phyloP scores from a whole-genome alignment of 192 early-diverging fungal species.

The Phlyctochytrium arcticum region DNA sequence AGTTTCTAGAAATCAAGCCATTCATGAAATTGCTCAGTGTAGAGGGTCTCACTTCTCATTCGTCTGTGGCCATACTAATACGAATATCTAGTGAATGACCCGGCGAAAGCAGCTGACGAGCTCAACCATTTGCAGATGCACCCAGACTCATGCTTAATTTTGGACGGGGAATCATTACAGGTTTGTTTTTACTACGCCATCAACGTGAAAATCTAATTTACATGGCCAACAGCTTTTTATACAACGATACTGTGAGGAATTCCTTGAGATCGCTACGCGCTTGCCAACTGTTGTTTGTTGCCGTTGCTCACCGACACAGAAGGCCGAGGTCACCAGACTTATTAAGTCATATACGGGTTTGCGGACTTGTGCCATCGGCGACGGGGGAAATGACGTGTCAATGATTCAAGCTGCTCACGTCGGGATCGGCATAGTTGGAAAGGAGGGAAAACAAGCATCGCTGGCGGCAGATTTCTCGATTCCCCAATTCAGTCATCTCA shows the following conservation, averaged over 20 bases:
- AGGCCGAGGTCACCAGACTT: conserved; percentile 82
- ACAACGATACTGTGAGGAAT: conserved; percentile 70
- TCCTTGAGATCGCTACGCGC: conserved; percentile 69
- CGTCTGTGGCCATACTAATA: conserved; percentile 47
- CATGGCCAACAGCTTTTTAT: conserved; percentile 58
- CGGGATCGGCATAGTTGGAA: conserved; percentile 95
- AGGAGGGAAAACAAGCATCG: conserved; percentile 92
- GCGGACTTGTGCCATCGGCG: conserved; percentile 84
- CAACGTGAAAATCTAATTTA: neutral
- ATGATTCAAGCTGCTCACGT: conserved; percentile 98
- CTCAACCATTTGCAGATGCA: conserved; percentile 68
- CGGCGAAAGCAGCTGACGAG: conserved; percentile 59
- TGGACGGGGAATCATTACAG: conserved; percentile 86
- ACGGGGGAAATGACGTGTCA: conserved; percentile 95
- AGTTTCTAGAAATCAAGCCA: conserved; percentile 79
- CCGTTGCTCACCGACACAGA: conserved; percentile 95
- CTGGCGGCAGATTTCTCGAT: conserved; percentile 93
- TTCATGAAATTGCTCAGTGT: conserved; percentile 75
- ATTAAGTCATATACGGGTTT: conserved; percentile 64
- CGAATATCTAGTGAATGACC: conserved; percentile 20
- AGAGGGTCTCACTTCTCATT: conserved; percentile 35
- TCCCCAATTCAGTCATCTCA: conserved; percentile 83
- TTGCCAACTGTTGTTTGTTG: conserved; percentile 91
- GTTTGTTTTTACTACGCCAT: conserved; percentile 23
- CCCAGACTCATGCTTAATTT: conserved; percentile 76